Evolutionary conservation across 805 yeast species (phyloP).

Genomic region (Sugiyamaella lignohabitans): DNA sequence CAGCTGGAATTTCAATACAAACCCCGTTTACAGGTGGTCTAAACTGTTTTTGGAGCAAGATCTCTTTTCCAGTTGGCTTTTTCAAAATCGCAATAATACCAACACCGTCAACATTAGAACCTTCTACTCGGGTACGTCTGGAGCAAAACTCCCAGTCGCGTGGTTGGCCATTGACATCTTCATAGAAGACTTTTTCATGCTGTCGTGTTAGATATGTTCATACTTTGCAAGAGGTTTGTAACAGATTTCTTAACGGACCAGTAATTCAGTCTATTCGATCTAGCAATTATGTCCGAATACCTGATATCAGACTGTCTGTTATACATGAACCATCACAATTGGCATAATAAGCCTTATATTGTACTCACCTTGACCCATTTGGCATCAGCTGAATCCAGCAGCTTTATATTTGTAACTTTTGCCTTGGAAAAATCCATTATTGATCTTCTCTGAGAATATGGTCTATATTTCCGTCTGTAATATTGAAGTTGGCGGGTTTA

Average conservation of each 20-base stretch:
- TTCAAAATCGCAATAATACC: constrained; percentile 72
- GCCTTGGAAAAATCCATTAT: constrained; percentile 24
- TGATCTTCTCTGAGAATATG: not conserved
- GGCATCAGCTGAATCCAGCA: constrained; percentile 40
- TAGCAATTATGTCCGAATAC: too few species aligned
- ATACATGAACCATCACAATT: constrained; percentile 13
- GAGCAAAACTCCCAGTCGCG: constrained; percentile 92
- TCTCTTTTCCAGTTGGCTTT: constrained; percentile 43
- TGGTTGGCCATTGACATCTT: constrained; percentile 30
- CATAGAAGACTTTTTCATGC: constrained; percentile 36
- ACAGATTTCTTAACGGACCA: too few species aligned
- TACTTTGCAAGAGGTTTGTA: too few species aligned
- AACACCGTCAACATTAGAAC: constrained; percentile 77
- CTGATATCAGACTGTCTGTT: not conserved
- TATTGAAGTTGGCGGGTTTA: too few species aligned
- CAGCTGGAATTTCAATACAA: constrained; percentile 93
- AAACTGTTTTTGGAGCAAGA: constrained; percentile 77
- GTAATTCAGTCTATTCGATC: too few species aligned
- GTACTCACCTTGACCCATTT: constrained; percentile 50
- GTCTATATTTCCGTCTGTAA: too few species aligned
- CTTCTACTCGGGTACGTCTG: constrained; percentile 62
- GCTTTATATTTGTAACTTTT: constrained; percentile 23
- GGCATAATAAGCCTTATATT: constrained; percentile 22
- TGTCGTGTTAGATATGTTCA: constrained; percentile 27
- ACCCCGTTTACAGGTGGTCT: constrained; percentile 89